Evolutionary conservation across 73 alveolate species (phyloP).

Genomic region (Paramecium bursaria): DNA sequence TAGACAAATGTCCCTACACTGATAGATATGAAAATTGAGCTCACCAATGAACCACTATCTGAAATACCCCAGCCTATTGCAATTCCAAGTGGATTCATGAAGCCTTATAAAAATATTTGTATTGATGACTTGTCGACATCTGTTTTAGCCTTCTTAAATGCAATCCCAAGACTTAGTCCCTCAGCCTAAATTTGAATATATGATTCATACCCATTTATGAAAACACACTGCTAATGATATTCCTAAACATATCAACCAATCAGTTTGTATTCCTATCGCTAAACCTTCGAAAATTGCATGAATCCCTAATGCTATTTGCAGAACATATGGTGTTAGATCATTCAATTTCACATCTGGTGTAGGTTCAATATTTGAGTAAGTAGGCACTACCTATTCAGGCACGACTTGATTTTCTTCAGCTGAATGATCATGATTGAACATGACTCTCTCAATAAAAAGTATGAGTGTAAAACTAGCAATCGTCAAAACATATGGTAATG

Average conservation of each 20-base stretch:
- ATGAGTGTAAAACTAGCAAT: slow-evolving; percentile 80
- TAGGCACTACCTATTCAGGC: too few relatives aligned
- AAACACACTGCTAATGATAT: slow-evolving; percentile 69
- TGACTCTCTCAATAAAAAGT: slow-evolving; percentile 83
- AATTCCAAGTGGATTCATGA: slow-evolving; percentile 84
- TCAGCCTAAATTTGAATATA: slow-evolving; percentile 33
- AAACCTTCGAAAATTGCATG: slow-evolving; percentile 74
- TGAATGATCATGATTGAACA: slow-evolving; percentile 80
- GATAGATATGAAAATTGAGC: slow-evolving; percentile 77
- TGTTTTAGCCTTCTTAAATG: slow-evolving; percentile 52
- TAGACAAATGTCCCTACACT: slow-evolving; percentile 88
- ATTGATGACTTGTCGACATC: slow-evolving; percentile 2
- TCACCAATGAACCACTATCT: slow-evolving; percentile 77
- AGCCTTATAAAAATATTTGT: slow-evolving; percentile 74
- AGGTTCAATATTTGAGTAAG: too few relatives aligned
- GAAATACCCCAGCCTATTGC: slow-evolving; percentile 80
- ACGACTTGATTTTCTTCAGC: too few relatives aligned
- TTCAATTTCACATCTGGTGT: too few relatives aligned
- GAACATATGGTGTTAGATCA: slow-evolving; percentile 21
- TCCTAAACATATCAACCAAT: slow-evolving; percentile 47
- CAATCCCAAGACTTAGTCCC: slow-evolving; percentile 66
- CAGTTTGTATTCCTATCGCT: slow-evolving; percentile 65
- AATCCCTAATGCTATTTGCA: slow-evolving; percentile 69
- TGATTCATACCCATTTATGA: slow-evolving; percentile 76
- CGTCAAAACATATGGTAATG: slow-evolving; percentile 78